These are phyloP conservation scores for Camillea tinctor DNA, from an alignment of 2,329 filamentous ascomycete genomes.

Conservation along the genomic window DNA sequence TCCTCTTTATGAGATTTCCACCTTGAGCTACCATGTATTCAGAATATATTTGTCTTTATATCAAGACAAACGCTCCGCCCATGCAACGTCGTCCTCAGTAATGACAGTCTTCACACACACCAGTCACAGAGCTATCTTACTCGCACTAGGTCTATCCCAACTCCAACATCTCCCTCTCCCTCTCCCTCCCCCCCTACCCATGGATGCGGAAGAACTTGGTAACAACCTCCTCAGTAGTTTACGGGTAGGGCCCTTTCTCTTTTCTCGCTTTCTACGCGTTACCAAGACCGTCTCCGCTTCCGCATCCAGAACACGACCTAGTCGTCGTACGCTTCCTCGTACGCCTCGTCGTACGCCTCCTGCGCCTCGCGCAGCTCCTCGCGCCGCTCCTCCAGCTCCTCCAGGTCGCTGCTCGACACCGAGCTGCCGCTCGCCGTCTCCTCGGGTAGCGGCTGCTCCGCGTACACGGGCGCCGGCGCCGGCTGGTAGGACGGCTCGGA, in stretches of 20 bases:
- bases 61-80: too few relatives aligned
- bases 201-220: not conserved
- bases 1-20: too few relatives aligned
- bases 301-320: not conserved
- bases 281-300: not conserved
- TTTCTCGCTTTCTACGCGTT: not conserved
- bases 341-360: conserved; percentile 41
- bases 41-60: too few relatives aligned
- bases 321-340: conserved; percentile 34
- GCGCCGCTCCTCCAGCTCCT: conserved; percentile 12
- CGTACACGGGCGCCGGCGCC: conserved; percentile 1
- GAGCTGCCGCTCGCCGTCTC: conserved; percentile 6
- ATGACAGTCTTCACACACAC: too few relatives aligned
- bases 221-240: not conserved
- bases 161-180: too few relatives aligned
- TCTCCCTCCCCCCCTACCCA: not conserved
- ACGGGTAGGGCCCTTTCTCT: not conserved
- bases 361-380: conserved; percentile 34
- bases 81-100: too few relatives aligned
- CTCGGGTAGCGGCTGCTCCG: conserved; percentile 4
- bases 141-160: too few relatives aligned
- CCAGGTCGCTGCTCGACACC: conserved; percentile 8
- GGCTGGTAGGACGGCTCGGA: conserved; percentile 4
- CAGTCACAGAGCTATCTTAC: too few relatives aligned
- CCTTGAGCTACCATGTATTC: too few relatives aligned